A percentile compares a stretch with the other conserved stretches of the same genome.
phyloP scores from a whole-genome alignment of 2,329 filamentous ascomycete genomes.

The Onygena corvina region DNA sequence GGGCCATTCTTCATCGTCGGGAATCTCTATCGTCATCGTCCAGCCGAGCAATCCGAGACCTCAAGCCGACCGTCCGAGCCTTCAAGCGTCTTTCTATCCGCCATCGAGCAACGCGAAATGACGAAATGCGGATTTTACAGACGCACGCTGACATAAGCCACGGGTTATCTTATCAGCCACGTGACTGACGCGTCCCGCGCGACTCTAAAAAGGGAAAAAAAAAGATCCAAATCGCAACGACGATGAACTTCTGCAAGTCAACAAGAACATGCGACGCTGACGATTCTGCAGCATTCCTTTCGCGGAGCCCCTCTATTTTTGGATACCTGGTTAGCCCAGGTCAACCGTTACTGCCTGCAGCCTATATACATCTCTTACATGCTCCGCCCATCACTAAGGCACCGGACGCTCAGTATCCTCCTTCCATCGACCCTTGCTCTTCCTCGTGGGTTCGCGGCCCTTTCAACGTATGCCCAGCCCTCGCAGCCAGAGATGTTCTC shows the following conservation, averaged over 20 bases:
- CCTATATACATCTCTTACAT: background rate
- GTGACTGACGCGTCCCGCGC: slow-evolving; percentile 1
- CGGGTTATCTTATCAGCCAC: background rate
- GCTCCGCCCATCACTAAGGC: background rate
- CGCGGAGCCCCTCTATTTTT: background rate
- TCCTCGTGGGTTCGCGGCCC: background rate
- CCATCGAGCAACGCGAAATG: too few relatives aligned
- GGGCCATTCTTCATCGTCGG: slow-evolving; percentile 33
- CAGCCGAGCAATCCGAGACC: background rate
- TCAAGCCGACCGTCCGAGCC: background rate
- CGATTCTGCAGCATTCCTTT: background rate
- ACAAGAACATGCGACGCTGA: background rate
- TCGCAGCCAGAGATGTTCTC: slow-evolving; percentile 26
- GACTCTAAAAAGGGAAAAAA: background rate
- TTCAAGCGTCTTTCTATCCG: too few relatives aligned
- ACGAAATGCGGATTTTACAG: background rate
- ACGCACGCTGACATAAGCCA: background rate
- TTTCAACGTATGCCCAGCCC: slow-evolving; percentile 4
- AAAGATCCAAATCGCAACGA: background rate
- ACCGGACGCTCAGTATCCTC: background rate
- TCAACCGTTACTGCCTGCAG: background rate
- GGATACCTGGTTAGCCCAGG: slow-evolving; percentile 1
- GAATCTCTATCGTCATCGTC: slow-evolving; percentile 5
- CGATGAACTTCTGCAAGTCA: background rate
- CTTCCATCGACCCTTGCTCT: background rate